Evolutionary conservation across 2,329 filamentous ascomycete species (phyloP), one percentile per base, ranked within the genome.

Genomic region (Ceratocystis eucalypticola): DNA sequence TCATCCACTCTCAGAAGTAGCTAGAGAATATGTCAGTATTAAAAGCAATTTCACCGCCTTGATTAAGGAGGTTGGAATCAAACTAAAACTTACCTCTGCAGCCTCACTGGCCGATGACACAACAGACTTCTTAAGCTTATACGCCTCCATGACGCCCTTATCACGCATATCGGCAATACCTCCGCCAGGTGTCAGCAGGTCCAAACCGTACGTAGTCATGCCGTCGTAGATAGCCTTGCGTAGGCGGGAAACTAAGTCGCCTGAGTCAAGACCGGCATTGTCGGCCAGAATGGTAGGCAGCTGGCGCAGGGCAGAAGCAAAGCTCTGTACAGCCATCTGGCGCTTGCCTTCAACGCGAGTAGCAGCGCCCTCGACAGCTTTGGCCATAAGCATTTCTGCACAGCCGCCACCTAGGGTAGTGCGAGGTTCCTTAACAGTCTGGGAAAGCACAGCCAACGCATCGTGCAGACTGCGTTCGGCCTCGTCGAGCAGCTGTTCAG

Each of bases 371-470:
- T 96, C 93, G 25, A 99, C 94, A 6, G 94, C 94, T 82, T 96
- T 96, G 70, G 93, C 90, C 94, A 99, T 99, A 71, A 96, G 80
- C 93, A 97, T 97, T 83, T 99, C 94, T 3, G 93, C 92, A 74
- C 91, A 97, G 33, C 94, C 94, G 74, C 94, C 94, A 65, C 94
- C 94, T 2, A 99, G 85, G 0, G 94, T 97, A 53, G 92, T 95
- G 75, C 90, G 86, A 64, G 94, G 94, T 77, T 96, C 92, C 76
- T 88, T 89, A 72, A 99, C 89, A 1, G 94, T 99, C 77, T 99
- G 94, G 8, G 93, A 97, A 50, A 99, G 84, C 12, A 99, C 94
- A 15, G 94, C 94, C 67, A 99, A 82, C 61, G 94, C 94, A 76
- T 99, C 94, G 77, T 99, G 94, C 70, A 99, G 81, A 71, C 91